phyloP scores from a whole-genome alignment of 2,329 filamentous ascomycete species.

The Lecanosticta acicola region DNA sequence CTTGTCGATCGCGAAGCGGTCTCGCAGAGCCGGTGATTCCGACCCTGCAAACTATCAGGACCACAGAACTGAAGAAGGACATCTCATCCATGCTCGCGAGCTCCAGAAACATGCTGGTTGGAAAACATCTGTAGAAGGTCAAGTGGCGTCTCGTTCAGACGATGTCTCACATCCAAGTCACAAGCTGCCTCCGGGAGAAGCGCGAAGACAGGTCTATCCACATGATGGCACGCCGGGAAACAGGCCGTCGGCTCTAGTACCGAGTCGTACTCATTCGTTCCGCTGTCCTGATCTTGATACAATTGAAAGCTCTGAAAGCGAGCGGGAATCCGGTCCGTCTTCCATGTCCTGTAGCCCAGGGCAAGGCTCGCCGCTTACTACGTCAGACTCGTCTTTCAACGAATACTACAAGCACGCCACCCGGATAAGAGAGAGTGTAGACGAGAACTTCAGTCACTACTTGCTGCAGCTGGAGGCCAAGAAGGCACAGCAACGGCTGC shows the following conservation, averaged over 20 bases:
- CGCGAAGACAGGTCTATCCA: constrained; percentile 23
- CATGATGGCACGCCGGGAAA: constrained; percentile 31
- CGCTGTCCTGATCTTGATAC: constrained; percentile 56
- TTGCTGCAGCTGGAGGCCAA: constrained; percentile 73
- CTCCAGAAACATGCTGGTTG: constrained; percentile 27
- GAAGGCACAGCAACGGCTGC: constrained; percentile 72
- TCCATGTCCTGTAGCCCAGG: constrained; percentile 39
- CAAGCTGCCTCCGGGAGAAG: constrained; percentile 16
- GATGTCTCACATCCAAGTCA: constrained; percentile 9
- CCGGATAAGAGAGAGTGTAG: constrained; percentile 59
- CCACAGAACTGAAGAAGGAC: constrained; percentile 59
- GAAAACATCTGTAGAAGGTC: constrained; percentile 9
- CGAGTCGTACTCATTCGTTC: constrained; percentile 48
- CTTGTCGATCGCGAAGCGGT: constrained; percentile 71
- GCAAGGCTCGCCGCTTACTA: constrained; percentile 38
- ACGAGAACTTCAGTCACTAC: constrained; percentile 70
- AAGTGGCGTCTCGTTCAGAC: constrained; percentile 10
- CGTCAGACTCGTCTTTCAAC: constrained; percentile 43
- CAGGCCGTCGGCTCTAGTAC: constrained; percentile 30
- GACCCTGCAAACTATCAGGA: constrained; percentile 57
- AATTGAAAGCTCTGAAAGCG: constrained; percentile 54
- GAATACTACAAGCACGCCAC: constrained; percentile 48
- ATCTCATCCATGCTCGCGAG: constrained; percentile 27
- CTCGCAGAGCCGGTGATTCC: constrained; percentile 60
- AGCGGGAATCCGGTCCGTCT: constrained; percentile 37